phyloP scores from a whole-genome alignment of 2,329 filamentous ascomycete species.

The Claviceps sp. region DNA sequence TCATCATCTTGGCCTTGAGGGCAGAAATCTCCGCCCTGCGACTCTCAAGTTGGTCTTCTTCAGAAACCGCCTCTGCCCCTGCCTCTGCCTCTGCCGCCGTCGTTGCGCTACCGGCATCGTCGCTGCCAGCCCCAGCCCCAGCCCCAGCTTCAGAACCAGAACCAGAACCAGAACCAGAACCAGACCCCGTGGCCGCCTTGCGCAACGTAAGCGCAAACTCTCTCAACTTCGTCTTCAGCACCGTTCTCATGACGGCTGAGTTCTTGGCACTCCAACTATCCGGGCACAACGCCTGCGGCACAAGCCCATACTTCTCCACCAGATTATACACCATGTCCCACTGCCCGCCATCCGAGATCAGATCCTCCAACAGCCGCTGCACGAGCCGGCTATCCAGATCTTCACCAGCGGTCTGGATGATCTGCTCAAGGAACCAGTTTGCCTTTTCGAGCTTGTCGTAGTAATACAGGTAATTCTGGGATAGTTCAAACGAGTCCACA shows the following conservation, averaged over 20 bases:
- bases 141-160: no score
- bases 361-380: conserved; percentile 51
- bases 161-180: no score
- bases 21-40: not conserved
- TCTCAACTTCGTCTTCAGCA: conserved; percentile 76
- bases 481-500: conserved; percentile 70
- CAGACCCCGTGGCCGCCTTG: conserved; percentile 8
- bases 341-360: conserved; percentile 71
- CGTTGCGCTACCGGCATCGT: not conserved
- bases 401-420: conserved; percentile 59
- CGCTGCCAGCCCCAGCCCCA: not conserved
- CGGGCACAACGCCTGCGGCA: conserved; percentile 69
- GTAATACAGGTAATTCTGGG: conserved; percentile 78
- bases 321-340: conserved; percentile 89
- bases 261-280: conserved; percentile 69
- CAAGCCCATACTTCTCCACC: conserved; percentile 77
- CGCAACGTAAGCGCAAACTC: conserved; percentile 67
- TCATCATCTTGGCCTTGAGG: conserved; percentile 59
- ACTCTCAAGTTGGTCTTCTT: no score
- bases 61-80: no score
- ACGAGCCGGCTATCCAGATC: conserved; percentile 62
- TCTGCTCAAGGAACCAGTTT: conserved; percentile 78
- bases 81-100: no score
- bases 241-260: conserved; percentile 53
- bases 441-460: conserved; percentile 90